Conservation (phyloP, 202 grass and related monocot genomes). For the Zizania palustris region DNA sequence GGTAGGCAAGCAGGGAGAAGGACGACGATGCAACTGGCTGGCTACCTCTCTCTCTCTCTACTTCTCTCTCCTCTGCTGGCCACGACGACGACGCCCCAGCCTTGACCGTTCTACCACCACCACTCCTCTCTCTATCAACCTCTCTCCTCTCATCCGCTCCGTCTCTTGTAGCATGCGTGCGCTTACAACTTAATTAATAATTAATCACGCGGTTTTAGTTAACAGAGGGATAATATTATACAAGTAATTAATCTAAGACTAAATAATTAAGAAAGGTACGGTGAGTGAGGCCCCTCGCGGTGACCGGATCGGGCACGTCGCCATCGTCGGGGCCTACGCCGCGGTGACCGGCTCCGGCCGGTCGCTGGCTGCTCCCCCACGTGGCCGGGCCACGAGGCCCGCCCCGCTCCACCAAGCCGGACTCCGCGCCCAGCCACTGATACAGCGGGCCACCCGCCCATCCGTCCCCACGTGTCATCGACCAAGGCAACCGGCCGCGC, state of each 20-base stretch:
- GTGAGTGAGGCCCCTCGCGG: slow-evolving; percentile 7
- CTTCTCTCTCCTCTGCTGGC: neutral
- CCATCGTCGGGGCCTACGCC: neutral
- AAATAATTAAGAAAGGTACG: slow-evolving; percentile 26
- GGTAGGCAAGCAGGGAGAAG: neutral
- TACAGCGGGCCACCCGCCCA: accelerated
- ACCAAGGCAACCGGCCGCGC: accelerated
- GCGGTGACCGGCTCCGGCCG: slow-evolving; percentile 35
- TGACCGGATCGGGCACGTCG: slow-evolving; percentile 43
- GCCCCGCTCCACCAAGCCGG: accelerated
- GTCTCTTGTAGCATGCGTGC: neutral
- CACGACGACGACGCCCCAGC: slow-evolving; percentile 19
- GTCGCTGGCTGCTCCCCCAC: slow-evolving; percentile 23
- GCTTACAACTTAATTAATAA: slow-evolving; percentile 5
- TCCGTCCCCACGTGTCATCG: neutral
- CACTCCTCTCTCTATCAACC: neutral
- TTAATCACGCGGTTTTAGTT: neutral
- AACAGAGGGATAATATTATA: no score
- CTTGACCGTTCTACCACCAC: slow-evolving; percentile 21
- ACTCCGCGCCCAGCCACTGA: accelerated
- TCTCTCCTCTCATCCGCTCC: neutral
- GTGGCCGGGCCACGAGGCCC: slow-evolving; percentile 23
- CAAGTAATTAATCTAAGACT: no score
- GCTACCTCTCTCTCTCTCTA: neutral
- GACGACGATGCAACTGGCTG: neutral